phyloP scores from a whole-genome alignment of 495 filamentous ascomycete genomes.

The Annulohypoxylon nitens region DNA sequence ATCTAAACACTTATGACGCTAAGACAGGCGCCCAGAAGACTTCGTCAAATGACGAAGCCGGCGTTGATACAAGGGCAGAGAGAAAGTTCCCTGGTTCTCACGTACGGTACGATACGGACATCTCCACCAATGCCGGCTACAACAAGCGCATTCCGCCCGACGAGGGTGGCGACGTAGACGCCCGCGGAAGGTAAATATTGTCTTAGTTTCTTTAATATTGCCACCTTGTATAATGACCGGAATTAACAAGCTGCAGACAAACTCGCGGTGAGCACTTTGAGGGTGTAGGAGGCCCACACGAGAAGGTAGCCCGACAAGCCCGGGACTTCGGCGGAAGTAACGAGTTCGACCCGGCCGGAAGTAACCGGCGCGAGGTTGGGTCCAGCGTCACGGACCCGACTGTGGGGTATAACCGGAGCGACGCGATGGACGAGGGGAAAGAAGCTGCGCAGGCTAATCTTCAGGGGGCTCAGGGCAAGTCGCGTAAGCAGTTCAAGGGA shows the following conservation, averaged over 20 bases:
- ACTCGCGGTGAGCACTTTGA: slow-evolving; percentile 52
- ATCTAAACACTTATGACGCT: slow-evolving; percentile 60
- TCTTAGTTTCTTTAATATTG: neutral
- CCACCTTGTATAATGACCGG: neutral
- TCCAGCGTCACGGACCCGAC: slow-evolving; percentile 16
- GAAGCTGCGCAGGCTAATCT: slow-evolving; percentile 44
- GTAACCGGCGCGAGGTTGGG: slow-evolving; percentile 20
- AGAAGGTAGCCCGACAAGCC: slow-evolving; percentile 51
- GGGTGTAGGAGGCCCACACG: slow-evolving; percentile 51
- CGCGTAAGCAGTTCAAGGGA: slow-evolving; percentile 46
- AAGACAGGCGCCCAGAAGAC: slow-evolving; percentile 55
- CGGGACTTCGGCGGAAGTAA: slow-evolving; percentile 48
- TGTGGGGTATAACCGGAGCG: slow-evolving; percentile 13
- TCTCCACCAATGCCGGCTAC: slow-evolving; percentile 53
- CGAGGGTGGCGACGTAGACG: slow-evolving; percentile 57
- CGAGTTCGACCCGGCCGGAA: slow-evolving; percentile 40
- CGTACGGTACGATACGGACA: slow-evolving; percentile 51
- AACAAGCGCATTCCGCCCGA: slow-evolving; percentile 55
- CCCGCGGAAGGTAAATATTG: slow-evolving; percentile 51
- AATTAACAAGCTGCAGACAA: slow-evolving; percentile 37
- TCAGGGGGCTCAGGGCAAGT: slow-evolving; percentile 23
- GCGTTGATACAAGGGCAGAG: slow-evolving; percentile 50
- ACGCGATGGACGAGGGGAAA: slow-evolving; percentile 37
- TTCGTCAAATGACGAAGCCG: slow-evolving; percentile 47
- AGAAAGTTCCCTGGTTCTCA: slow-evolving; percentile 53